Base-by-base conservation (phyloP, 108 stramenopile genomes). In the Ochromonas danica region DNA sequence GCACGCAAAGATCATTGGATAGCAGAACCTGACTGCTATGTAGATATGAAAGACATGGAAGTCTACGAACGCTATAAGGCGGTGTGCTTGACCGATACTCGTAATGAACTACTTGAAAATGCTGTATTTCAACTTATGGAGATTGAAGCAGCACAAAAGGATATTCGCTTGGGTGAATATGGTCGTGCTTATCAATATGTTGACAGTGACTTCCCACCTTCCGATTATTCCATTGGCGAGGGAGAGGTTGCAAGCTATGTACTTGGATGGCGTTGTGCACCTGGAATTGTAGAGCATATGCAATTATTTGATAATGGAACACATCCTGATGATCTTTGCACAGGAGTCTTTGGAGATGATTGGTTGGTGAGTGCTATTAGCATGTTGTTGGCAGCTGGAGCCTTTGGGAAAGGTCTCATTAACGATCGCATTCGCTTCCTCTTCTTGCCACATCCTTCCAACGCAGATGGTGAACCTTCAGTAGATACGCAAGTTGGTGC, bases 281-380 rank as follows among this genome's bases (percentile, higher is more conserved):
- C 79, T 78, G 31, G 25, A 71, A n/a, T 81, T 80, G 39, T 40
- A 78, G 38, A 85, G 60, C 22, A 65, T 78, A 1, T 71, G 28
- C 78, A 81, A 3, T 82, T 85, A 1, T 85, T 83, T 74, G 82
- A 85, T 28, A 79, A 80, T 10, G 84, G 82, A 27, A 83, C 84
- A 3, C 70, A 85, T 41, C 84, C 84, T 39, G 84, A 85, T 35
- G 83, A 83, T 1, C 62, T 85, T 0, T n/a, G 75, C n/a, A 40
- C 39, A 40, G 84, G 84, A 25, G 82, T 42, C 27, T 83, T 85
- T 39, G 70, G 75, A 2, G 61, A 83, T 43, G 42, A 45, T 1
- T 85, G 84, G 84, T 80, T 85, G 33, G 61, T 83, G 0, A 83
- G 82, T 43, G 84, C 84, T 10, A 40, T 85, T 14, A 70, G 80